Percentiles rank a stretch among this genome's conserved stretches.
These are phyloP conservation scores for Biscutella laevigata DNA, from an alignment of 441 rosid species.

Conservation along the genomic window DNA sequence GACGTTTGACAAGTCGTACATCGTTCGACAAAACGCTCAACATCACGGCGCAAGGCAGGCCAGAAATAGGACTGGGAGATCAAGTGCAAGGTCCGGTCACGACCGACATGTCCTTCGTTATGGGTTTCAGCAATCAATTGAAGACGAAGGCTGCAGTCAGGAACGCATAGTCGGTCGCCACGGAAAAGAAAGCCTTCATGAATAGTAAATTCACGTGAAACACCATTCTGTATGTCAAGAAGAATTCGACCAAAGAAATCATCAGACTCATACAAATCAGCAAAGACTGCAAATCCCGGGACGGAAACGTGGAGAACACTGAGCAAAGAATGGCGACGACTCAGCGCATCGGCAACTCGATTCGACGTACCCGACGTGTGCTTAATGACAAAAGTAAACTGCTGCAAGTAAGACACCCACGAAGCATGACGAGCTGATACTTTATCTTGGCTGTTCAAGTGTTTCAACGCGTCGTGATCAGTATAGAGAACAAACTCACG, in stretches of 20 bases:
- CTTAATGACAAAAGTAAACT: neutral
- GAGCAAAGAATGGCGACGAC: neutral
- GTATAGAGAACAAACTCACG: neutral
- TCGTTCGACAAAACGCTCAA: neutral
- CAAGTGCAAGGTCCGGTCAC: neutral
- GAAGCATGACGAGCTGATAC: neutral
- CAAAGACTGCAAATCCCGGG: neutral
- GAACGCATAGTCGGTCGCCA: neutral
- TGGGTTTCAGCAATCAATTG: neutral
- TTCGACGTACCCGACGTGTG: neutral
- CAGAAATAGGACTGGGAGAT: neutral
- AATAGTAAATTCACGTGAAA: neutral
- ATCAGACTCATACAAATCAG: neutral
- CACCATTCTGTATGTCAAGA: neutral
- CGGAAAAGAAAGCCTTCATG: constrained; percentile 3
- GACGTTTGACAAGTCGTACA: neutral
- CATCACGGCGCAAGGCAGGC: neutral
- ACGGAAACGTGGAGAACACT: neutral
- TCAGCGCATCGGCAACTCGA: neutral
- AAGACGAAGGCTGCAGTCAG: neutral
- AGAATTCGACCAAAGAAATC: neutral
- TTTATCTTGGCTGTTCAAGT: neutral
- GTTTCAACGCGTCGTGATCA: neutral
- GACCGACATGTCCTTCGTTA: constrained; percentile 1
- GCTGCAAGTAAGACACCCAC: too few relatives aligned